These are phyloP conservation scores for Chlamydomonas schloesseri DNA, from an alignment of 139 green algal genomes.

Conservation along the genomic window DNA sequence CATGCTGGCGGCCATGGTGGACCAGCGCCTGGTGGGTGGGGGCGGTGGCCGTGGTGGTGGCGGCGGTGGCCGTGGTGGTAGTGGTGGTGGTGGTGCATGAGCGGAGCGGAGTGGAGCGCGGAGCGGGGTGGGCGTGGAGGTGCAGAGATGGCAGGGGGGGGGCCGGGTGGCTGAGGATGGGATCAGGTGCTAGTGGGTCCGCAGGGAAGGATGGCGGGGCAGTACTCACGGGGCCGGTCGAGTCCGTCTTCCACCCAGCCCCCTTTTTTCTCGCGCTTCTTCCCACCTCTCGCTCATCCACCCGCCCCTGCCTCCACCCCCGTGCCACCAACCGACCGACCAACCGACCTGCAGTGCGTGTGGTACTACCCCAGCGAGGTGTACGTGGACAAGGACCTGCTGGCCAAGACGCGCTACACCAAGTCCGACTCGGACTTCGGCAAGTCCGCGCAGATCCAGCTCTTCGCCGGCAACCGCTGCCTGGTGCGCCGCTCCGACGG, in stretches of 20 bases:
- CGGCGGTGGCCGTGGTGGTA: no score
- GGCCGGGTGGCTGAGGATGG: no score
- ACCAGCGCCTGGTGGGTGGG: constrained; percentile 65
- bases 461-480: constrained; percentile 59
- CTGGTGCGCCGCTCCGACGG: constrained; percentile 72
- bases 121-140: no score
- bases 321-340: no score
- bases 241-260: no score
- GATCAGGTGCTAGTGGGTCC: no score
- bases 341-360: constrained; percentile 49
- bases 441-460: constrained; percentile 60
- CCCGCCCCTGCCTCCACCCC: background rate
- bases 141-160: no score
- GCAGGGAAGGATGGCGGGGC: no score
- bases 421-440: constrained; percentile 67
- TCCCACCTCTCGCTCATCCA: no score
- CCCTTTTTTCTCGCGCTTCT: no score
- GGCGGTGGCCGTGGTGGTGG: background rate
- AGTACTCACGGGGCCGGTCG: no score
- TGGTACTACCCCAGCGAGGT: constrained; percentile 84
- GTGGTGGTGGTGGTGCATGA: background rate
- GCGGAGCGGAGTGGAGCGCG: no score
- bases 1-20: constrained; percentile 79
- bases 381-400: constrained; percentile 78
- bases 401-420: constrained; percentile 62